Base-by-base conservation (phyloP, 495 filamentous ascomycete species). In the Trichoderma gamsii region DNA sequence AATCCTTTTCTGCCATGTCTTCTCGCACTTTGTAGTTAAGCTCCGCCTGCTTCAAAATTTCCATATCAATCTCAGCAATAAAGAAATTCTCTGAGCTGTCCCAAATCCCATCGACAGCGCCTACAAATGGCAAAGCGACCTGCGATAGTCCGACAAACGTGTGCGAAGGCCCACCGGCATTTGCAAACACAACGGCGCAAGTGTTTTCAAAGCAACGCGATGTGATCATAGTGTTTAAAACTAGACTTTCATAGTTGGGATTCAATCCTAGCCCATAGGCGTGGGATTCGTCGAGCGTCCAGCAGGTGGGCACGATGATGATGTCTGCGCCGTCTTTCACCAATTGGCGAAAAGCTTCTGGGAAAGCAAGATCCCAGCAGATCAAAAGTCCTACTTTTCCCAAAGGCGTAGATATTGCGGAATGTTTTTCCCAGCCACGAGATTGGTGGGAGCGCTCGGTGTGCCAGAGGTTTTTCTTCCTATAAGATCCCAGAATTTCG, bases 301-400 rank as follows among this genome's bases (percentile, higher is more conserved):
- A 95, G 73, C 88, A 96, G 7, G 89, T 88, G 13, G 93, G 92
- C 16, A 95, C 80, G 70, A 94, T 87, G 52, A 96, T 86, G 38
- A 92, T 82, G 69, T 94, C 89, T 0, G 90, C 92, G 1, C 92
- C 92, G 65, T 86, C 79, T 0, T 80, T 75, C 69, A 96, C 86
- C 66, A 97, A 78, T 73, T 90, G 91, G 11, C 93, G 81, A 73
- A 95, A 97, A 0, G 90, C 92, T 78, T 96, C 92, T 0, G 93
- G 93, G 72, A 96, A 97, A 1, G 91, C 90, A 25, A 95, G 73
- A 78, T 97, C 93, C 92, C 92, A 97, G 79, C 93, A 97, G 41
- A 96, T 90, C 52, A 97, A 80, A 77, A 97, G 73, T 0, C 93
- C 93, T 0, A 92, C 88, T 51, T 86, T 87, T 0, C 87, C 88